Evolutionary conservation across 2,329 filamentous ascomycete genomes (phyloP).

Genomic region (Colletotrichum theobromicola): DNA sequence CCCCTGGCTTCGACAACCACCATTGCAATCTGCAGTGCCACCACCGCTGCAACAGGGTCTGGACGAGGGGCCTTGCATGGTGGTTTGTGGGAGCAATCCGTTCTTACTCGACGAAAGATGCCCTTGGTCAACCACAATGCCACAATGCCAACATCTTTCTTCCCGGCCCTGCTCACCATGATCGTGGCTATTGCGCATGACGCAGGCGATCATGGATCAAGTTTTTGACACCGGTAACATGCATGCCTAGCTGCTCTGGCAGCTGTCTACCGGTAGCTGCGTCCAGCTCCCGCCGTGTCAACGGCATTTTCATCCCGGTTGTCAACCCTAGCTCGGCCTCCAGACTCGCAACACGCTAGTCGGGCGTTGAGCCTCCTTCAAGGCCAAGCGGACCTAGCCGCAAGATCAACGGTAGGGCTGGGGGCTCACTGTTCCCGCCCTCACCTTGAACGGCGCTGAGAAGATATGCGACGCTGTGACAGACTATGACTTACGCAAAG

Average conservation of each 20-base stretch:
- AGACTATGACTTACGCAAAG: slow-evolving; percentile 9
- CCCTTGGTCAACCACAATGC: neutral
- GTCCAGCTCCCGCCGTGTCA: neutral
- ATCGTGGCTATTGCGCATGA: neutral
- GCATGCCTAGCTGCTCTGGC: neutral
- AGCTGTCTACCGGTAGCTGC: slow-evolving; percentile 5
- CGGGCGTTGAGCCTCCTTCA: slow-evolving; percentile 7
- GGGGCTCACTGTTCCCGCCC: neutral
- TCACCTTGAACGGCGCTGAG: neutral
- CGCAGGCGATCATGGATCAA: neutral
- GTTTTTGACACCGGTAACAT: neutral
- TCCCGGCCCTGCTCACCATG: neutral
- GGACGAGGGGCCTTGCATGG: neutral
- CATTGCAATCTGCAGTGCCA: neutral
- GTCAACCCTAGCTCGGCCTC: neutral
- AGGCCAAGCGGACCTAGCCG: neutral
- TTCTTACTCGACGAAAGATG: neutral
- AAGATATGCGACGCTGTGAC: neutral
- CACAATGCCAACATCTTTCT: neutral
- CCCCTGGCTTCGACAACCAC: neutral
- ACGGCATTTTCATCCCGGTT: neutral
- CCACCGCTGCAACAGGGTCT: neutral
- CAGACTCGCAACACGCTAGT: neutral
- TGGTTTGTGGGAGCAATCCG: neutral
- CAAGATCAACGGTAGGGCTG: slow-evolving; percentile 5